A percentile compares a stretch with the other conserved stretches of the same genome.
These are phyloP conservation scores for Prasinococcaceae sp. DNA, from an alignment of 139 green algal genomes.

Conservation along the genomic window DNA sequence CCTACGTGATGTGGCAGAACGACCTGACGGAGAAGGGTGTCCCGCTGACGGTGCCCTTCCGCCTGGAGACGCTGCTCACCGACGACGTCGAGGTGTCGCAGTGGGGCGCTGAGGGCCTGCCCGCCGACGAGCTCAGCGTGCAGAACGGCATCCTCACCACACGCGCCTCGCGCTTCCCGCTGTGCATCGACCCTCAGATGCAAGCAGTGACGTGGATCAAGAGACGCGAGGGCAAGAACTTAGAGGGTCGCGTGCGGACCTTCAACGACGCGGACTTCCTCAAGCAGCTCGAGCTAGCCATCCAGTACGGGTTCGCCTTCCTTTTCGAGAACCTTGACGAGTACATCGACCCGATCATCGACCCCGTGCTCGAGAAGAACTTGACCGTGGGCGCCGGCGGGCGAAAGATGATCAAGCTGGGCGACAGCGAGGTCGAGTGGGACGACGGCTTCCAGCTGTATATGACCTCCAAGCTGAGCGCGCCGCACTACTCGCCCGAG, in stretches of 20 bases:
- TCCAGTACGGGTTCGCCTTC: constrained; percentile 80
- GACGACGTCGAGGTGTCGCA: constrained; percentile 49
- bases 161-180: constrained; percentile 48
- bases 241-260: constrained; percentile 68
- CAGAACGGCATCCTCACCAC: constrained; percentile 75
- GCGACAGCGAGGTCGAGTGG: constrained; percentile 61
- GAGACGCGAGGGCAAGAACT: constrained; percentile 52
- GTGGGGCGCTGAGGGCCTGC: constrained; percentile 59
- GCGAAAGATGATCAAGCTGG: constrained; percentile 47
- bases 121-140: constrained; percentile 58
- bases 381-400: constrained; percentile 27
- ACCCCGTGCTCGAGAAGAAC: constrained; percentile 74
- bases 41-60: constrained; percentile 51
- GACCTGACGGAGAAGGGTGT: constrained; percentile 41
- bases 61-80: constrained; percentile 57
- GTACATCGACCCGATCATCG: constrained; percentile 80
- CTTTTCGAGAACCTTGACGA: constrained; percentile 79
- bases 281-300: constrained; percentile 80
- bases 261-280: constrained; percentile 79
- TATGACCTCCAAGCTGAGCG: constrained; percentile 43
- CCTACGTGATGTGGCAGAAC: constrained; percentile 53
- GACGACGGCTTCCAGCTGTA: constrained; percentile 50
- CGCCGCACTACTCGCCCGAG: constrained; percentile 48
- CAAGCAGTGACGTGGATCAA: constrained; percentile 78
- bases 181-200: constrained; percentile 65